A percentile compares a stretch with the other conserved stretches of the same genome.
Evolutionary conservation across 2,329 filamentous ascomycete genomes (phyloP).

Genomic region (Colletotrichum shisoi): DNA sequence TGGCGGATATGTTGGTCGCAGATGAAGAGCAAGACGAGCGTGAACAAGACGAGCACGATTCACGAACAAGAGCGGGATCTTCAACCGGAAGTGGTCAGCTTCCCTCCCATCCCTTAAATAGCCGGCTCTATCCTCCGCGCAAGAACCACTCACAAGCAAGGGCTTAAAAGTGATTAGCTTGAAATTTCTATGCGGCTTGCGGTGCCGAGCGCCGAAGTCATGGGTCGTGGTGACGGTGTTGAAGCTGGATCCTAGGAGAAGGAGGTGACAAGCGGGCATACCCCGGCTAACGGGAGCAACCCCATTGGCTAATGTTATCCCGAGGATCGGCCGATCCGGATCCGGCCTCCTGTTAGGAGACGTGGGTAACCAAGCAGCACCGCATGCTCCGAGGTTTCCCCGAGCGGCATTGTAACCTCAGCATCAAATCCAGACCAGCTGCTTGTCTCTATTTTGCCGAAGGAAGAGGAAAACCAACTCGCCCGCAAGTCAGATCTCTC

Average conservation of each 20-base stretch:
- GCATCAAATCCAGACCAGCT: no score
- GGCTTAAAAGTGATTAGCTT: no score
- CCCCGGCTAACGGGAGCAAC: neutral
- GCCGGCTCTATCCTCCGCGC: no score
- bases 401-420: neutral
- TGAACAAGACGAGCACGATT: no score
- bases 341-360: neutral
- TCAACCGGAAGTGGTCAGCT: no score
- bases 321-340: neutral
- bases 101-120: neutral
- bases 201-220: neutral
- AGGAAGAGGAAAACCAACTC: no score
- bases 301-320: neutral
- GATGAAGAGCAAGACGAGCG: neutral
- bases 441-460: no score
- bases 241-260: neutral
- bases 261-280: neutral
- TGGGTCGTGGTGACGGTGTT: neutral
- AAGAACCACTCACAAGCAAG: neutral
- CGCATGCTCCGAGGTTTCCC: neutral
- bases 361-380: neutral
- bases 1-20: neutral
- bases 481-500: no score
- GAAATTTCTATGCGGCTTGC: neutral
- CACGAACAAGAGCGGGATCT: no score